A percentile compares a stretch with the other conserved stretches of the same genome.
These are phyloP conservation scores for Aspergillus olivimuriae DNA, from an alignment of 495 filamentous ascomycete species.

Conservation along the genomic window DNA sequence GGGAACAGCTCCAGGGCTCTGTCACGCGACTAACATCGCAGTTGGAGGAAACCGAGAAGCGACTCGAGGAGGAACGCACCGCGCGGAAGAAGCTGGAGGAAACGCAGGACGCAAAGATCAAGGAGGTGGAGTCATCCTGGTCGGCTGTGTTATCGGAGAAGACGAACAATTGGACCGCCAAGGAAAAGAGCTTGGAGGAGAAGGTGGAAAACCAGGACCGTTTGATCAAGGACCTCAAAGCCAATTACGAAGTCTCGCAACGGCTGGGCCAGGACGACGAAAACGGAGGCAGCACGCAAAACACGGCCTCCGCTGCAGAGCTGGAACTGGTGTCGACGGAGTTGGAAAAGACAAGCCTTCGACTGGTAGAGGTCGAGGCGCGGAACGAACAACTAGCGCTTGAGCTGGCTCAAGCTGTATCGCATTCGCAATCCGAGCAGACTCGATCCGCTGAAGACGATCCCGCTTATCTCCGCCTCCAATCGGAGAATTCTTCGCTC, in stretches of 20 bases:
- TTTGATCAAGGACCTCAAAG: slow-evolving; percentile 88
- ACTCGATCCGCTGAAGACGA: slow-evolving; percentile 69
- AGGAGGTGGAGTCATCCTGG: slow-evolving; percentile 88
- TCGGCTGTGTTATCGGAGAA: slow-evolving; percentile 89
- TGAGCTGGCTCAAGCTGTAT: slow-evolving; percentile 82
- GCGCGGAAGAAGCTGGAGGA: slow-evolving; percentile 70
- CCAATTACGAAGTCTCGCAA: slow-evolving; percentile 94
- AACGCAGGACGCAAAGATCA: slow-evolving; percentile 65
- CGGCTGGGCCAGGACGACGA: slow-evolving; percentile 70
- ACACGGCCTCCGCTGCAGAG: slow-evolving; percentile 75
- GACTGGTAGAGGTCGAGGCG: slow-evolving; percentile 86
- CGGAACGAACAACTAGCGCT: slow-evolving; percentile 90
- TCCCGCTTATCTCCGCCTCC: slow-evolving; percentile 73
- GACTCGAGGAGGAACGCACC: slow-evolving; percentile 65
- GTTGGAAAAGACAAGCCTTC: slow-evolving; percentile 78
- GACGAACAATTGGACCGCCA: slow-evolving; percentile 91
- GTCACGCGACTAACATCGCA: slow-evolving; percentile 82
- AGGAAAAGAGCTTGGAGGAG: slow-evolving; percentile 85
- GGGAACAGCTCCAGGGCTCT: slow-evolving; percentile 73
- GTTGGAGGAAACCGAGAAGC: slow-evolving; percentile 75
- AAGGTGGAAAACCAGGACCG: slow-evolving; percentile 93
- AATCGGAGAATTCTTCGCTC: slow-evolving; percentile 87
- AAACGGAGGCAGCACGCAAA: slow-evolving; percentile 45
- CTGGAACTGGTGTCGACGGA: slow-evolving; percentile 89
- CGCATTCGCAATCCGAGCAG: slow-evolving; percentile 58